A percentile compares a stretch with the other conserved stretches of the same genome.
Evolutionary conservation across 2,329 filamentous ascomycete species (phyloP).

Genomic region (Exophiala mesophila): DNA sequence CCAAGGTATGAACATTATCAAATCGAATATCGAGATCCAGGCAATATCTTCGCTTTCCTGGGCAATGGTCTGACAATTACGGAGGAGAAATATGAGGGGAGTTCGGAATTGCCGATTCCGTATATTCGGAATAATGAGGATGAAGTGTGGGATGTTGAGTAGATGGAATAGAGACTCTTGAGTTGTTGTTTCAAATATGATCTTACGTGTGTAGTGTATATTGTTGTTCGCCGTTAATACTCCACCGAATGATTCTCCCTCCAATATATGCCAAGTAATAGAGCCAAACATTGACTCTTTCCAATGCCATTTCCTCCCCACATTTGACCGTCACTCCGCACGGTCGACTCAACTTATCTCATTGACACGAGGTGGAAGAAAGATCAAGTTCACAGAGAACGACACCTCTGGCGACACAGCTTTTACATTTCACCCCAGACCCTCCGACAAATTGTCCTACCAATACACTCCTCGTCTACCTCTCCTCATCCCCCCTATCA

Average conservation of each 20-base stretch:
- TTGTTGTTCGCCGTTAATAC: no score
- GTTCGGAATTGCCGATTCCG: slow-evolving; percentile 7
- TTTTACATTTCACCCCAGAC: no score
- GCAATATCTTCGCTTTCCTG: slow-evolving; percentile 38
- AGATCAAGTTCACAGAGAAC: no score
- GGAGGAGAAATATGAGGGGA: slow-evolving; percentile 26
- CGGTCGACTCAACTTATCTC: no score
- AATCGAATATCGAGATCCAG: slow-evolving; percentile 34
- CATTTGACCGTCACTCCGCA: not conserved
- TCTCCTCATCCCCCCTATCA: slow-evolving; percentile 32
- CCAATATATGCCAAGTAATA: not conserved
- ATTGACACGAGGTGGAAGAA: no score
- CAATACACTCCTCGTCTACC: no score
- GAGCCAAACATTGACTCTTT: not conserved
- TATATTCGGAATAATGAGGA: slow-evolving; percentile 17
- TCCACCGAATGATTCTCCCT: no score
- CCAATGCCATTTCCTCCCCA: not conserved
- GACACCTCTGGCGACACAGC: no score
- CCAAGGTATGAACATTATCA: slow-evolving; percentile 41
- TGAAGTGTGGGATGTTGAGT: slow-evolving; percentile 15
- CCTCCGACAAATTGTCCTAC: no score
- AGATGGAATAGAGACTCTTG: no score
- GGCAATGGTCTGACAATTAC: slow-evolving; percentile 43
- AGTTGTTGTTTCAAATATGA: no score
- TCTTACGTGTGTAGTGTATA: no score